Evolutionary conservation across 768 basidiomycete species (phyloP).

Genomic region (Roridomyces roridus): DNA sequence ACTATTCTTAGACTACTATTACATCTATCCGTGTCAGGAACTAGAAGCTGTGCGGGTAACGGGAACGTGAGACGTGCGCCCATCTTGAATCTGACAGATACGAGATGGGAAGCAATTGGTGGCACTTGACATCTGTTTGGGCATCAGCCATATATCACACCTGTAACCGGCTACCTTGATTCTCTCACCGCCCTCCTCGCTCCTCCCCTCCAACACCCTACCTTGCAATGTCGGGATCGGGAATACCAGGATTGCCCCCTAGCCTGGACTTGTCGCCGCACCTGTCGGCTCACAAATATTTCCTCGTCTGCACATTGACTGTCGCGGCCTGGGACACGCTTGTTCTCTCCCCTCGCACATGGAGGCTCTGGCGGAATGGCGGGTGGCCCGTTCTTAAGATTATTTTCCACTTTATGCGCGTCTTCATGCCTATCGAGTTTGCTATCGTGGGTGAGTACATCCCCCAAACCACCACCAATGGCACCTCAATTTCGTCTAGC

Average conservation of each 20-base stretch:
- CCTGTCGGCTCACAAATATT: slow-evolving; percentile 87
- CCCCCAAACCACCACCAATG: no score
- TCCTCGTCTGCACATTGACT: slow-evolving; percentile 88
- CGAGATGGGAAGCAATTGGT: slow-evolving; percentile 2
- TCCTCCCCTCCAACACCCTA: slow-evolving; percentile 16
- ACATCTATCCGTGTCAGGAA: no score
- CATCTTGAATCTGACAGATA: slow-evolving; percentile 21
- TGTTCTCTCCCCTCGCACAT: slow-evolving; percentile 81
- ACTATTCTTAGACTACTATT: no score
- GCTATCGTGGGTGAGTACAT: slow-evolving; percentile 69
- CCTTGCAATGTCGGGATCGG: slow-evolving; percentile 33
- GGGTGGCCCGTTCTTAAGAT: slow-evolving; percentile 83
- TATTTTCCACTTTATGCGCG: slow-evolving; percentile 73
- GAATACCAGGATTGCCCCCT: slow-evolving; percentile 52
- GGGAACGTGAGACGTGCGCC: no score
- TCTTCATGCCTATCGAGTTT: slow-evolving; percentile 84
- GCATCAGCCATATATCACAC: no score
- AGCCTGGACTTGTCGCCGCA: slow-evolving; percentile 80
- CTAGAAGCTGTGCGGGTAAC: no score
- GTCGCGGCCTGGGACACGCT: slow-evolving; percentile 91
- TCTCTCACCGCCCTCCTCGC: no score
- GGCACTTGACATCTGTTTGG: slow-evolving; percentile 52
- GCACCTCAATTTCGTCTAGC: slow-evolving; percentile 48
- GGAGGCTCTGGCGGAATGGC: slow-evolving; percentile 66
- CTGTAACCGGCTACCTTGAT: no score